Conservation (phyloP, 441 rosid species). For the Populus hybrid region DNA sequence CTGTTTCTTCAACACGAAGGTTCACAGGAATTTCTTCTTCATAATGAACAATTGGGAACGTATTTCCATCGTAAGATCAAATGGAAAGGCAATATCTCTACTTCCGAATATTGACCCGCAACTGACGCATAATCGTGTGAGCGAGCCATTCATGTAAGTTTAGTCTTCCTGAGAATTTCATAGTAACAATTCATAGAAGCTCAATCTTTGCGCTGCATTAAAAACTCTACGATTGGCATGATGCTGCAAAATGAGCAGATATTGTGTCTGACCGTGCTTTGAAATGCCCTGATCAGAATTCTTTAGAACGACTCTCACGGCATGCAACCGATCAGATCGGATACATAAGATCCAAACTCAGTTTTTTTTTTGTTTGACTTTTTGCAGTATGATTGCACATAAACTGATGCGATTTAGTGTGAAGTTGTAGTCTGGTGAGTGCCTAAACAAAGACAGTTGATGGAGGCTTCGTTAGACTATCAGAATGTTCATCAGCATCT, state of each 20-base stretch:
- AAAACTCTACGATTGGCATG: conserved; percentile 92
- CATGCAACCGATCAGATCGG: conserved; percentile 22
- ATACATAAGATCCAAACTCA: too few species aligned
- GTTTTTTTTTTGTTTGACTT: too few species aligned
- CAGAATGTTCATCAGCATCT: too few species aligned
- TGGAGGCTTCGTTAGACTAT: neutral
- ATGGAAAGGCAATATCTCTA: conserved; percentile 69
- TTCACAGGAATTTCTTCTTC: too few species aligned
- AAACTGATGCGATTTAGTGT: too few species aligned
- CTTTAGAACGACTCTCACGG: conserved; percentile 65
- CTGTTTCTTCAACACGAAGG: too few species aligned
- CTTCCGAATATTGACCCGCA: conserved; percentile 80
- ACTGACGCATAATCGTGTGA: conserved; percentile 81
- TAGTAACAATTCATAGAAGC: neutral
- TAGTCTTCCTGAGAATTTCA: neutral
- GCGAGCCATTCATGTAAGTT: conserved; percentile 13
- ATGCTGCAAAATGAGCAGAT: conserved; percentile 92
- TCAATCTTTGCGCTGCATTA: conserved; percentile 17
- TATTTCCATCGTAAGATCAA: conserved; percentile 45
- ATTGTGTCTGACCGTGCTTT: conserved; percentile 80
- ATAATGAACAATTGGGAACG: too few species aligned
- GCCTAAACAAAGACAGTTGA: neutral
- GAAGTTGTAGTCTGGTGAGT: too few species aligned
- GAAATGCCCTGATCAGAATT: conserved; percentile 61
- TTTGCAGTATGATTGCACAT: too few species aligned